phyloP scores from a whole-genome alignment of 140 eudicot genomes.

The Flaveria floridana region DNA sequence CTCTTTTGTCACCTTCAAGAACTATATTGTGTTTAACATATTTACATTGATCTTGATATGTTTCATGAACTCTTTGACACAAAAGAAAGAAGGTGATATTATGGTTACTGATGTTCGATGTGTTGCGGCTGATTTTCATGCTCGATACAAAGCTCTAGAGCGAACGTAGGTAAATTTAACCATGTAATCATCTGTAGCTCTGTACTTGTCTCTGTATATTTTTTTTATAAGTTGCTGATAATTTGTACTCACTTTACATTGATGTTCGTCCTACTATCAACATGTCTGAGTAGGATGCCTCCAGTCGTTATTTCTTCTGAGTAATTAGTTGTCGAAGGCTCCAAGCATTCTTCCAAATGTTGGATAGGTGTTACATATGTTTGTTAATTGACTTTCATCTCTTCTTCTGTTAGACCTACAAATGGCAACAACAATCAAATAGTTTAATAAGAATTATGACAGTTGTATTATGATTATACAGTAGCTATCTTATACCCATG shows the following conservation, averaged over 20 bases:
- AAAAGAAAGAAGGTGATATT: constrained; percentile 84
- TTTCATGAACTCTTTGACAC: constrained; percentile 30
- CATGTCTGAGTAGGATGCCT: constrained; percentile 7
- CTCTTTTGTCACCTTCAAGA: constrained; percentile 21
- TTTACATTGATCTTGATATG: constrained; percentile 26
- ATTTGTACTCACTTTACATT: constrained; percentile 11
- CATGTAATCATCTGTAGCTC: constrained; percentile 4
- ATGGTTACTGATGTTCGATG: constrained; percentile 73
- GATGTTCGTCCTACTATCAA: neutral
- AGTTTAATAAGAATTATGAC: neutral
- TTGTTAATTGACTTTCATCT: neutral
- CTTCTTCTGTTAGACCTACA: neutral
- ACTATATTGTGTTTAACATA: neutral
- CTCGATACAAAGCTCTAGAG: constrained; percentile 92
- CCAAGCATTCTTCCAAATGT: neutral
- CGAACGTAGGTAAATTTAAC: constrained; percentile 86
- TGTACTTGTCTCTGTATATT: constrained; percentile 4
- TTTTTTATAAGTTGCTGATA: neutral
- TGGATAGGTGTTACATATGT: neutral
- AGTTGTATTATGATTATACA: neutral
- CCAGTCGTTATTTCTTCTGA: constrained; percentile 9
- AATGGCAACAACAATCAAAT: neutral
- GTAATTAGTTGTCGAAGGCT: neutral
- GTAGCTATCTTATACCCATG: neutral
- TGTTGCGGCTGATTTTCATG: constrained; percentile 85